These are phyloP conservation scores for Ettlia oleoabundans DNA, from an alignment of 139 green algal genomes.

Conservation along the genomic window DNA sequence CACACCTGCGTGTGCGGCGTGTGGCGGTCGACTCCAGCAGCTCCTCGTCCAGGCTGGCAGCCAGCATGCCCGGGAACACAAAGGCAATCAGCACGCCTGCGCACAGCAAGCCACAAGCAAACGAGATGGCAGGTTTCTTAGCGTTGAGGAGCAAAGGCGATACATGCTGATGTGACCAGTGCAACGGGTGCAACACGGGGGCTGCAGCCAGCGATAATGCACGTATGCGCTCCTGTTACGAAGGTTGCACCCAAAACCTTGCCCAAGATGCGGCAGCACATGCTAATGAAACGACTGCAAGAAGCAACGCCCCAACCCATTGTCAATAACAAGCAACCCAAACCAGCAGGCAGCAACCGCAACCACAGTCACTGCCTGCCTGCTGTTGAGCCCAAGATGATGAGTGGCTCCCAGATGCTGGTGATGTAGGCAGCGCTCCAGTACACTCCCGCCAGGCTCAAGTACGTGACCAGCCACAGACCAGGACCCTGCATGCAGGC, in stretches of 20 bases:
- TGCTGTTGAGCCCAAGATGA: slow-evolving; percentile 43
- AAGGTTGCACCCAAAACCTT: background rate
- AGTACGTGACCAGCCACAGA: slow-evolving; percentile 40
- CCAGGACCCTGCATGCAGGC: slow-evolving; percentile 24
- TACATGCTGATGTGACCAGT: no score
- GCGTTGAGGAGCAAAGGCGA: background rate
- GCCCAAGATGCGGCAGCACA: background rate
- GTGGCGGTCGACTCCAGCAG: slow-evolving; percentile 8
- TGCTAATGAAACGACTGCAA: background rate
- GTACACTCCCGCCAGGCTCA: slow-evolving; percentile 24
- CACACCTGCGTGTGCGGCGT: slow-evolving; percentile 7
- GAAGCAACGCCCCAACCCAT: no score
- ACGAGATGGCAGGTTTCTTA: background rate
- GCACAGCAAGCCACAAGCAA: background rate
- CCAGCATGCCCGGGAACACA: slow-evolving; percentile 37
- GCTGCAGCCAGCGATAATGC: no score
- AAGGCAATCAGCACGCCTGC: slow-evolving; percentile 41
- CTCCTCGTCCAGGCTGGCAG: slow-evolving; percentile 13
- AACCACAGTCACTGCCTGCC: no score
- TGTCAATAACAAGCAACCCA: no score
- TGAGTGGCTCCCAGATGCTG: slow-evolving; percentile 37
- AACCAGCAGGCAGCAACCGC: no score
- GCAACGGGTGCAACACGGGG: no score
- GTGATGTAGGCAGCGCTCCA: slow-evolving; percentile 29
- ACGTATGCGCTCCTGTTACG: background rate